Percentiles rank a stretch among this genome's conserved stretches.
These are phyloP conservation scores for Rubia tinctorum DNA, from an alignment of 305 asterid genomes.

Conservation along the genomic window DNA sequence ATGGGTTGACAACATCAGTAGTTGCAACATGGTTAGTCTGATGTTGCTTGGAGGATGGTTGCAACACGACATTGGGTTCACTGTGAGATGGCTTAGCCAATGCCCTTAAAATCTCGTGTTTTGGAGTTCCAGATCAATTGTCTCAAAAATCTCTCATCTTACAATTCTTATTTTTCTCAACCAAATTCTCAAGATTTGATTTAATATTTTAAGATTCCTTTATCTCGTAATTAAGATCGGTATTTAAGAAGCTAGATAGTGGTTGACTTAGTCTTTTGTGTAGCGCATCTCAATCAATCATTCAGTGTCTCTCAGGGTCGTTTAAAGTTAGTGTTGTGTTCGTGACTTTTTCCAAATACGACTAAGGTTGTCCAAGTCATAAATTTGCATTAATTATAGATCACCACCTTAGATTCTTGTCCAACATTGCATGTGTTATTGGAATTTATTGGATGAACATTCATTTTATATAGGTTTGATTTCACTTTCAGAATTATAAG, in stretches of 20 bases:
- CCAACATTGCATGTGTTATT: background rate
- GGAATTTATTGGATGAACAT: background rate
- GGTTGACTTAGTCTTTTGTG: background rate
- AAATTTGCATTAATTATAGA: background rate
- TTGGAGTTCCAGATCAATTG: too few species aligned
- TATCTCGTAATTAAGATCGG: too few species aligned
- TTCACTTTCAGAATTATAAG: background rate
- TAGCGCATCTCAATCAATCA: background rate
- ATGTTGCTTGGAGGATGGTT: too few species aligned
- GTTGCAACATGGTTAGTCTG: too few species aligned
- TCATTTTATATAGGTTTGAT: background rate
- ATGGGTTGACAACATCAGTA: too few species aligned
- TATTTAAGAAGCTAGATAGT: background rate
- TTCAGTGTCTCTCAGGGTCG: background rate
- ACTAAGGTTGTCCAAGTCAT: background rate
- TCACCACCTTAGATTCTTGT: background rate
- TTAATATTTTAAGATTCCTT: too few species aligned
- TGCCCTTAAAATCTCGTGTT: too few species aligned
- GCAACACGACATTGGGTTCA: too few species aligned
- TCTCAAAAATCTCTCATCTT: too few species aligned
- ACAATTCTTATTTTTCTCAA: too few species aligned
- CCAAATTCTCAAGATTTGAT: too few species aligned
- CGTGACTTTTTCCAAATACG: background rate
- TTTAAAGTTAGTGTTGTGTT: background rate
- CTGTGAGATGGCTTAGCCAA: too few species aligned